Percentiles rank a stretch among this genome's conserved stretches.
These are phyloP conservation scores for Salix caprea DNA, from an alignment of 345 rosid genomes.

Conservation along the genomic window DNA sequence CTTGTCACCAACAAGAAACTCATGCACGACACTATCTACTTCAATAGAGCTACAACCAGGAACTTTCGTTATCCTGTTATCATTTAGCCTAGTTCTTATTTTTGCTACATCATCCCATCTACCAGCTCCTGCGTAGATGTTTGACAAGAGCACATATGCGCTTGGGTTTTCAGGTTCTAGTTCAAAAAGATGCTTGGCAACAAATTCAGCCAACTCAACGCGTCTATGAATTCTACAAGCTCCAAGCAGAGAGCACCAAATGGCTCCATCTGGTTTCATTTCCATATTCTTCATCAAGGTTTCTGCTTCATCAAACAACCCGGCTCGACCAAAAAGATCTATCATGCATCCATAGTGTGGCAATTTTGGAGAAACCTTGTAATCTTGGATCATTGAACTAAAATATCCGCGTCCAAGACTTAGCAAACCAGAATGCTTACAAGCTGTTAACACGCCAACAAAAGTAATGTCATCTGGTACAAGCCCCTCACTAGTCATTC, in stretches of 20 bases:
- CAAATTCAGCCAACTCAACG: constrained; percentile 50
- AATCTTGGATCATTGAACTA: constrained; percentile 46
- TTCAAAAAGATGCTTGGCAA: constrained; percentile 47
- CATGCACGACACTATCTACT: constrained; percentile 61
- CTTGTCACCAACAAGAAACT: constrained; percentile 71
- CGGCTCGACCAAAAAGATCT: constrained; percentile 66
- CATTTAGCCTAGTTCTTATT: constrained; percentile 47
- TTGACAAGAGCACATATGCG: constrained; percentile 62
- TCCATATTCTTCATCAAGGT: constrained; percentile 44
- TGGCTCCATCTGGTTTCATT: constrained; percentile 62
- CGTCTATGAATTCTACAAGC: constrained; percentile 56
- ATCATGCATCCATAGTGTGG: constrained; percentile 75
- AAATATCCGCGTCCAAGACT: constrained; percentile 54
- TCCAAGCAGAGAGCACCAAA: constrained; percentile 73
- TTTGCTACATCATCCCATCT: constrained; percentile 69
- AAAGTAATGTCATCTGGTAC: constrained; percentile 67
- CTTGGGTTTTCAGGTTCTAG: constrained; percentile 57
- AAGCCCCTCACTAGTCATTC: constrained; percentile 44
- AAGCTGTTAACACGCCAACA: constrained; percentile 66
- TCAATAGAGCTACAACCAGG: constrained; percentile 78
- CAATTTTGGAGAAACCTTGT: constrained; percentile 50
- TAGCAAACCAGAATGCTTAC: constrained; percentile 60
- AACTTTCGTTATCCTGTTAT: constrained; percentile 61
- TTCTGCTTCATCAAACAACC: constrained; percentile 60
- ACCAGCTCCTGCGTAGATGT: constrained; percentile 71